phyloP scores from a whole-genome alignment of 495 filamentous ascomycete species.

The Recurvomyces mirabilis region DNA sequence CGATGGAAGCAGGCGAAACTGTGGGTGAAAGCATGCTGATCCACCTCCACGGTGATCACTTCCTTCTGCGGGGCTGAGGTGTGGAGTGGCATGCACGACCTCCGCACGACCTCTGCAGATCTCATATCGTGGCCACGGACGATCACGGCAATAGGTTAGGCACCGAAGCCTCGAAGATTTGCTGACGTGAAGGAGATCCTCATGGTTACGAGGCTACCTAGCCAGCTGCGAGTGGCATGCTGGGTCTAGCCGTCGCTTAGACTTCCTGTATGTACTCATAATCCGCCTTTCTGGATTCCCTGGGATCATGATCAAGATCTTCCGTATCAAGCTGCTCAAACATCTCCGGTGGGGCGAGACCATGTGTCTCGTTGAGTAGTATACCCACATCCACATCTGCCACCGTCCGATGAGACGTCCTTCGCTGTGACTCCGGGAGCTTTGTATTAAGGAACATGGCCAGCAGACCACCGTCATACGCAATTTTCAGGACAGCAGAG shows the following conservation, averaged over 20 bases:
- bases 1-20: neutral
- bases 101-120: too few species aligned
- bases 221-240: too few species aligned
- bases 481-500: slow-evolving; percentile 55
- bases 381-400: slow-evolving; percentile 13
- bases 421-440: slow-evolving; percentile 4
- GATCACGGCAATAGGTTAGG: too few species aligned
- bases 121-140: too few species aligned
- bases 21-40: neutral
- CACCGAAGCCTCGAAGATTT: too few species aligned
- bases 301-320: neutral
- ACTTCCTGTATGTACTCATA: slow-evolving; percentile 1
- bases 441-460: slow-evolving; percentile 44
- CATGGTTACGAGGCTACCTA: too few species aligned
- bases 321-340: neutral
- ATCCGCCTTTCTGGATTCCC: neutral
- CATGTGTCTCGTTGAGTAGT: slow-evolving; percentile 6
- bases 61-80: too few species aligned
- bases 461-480: slow-evolving; percentile 63
- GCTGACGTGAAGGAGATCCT: too few species aligned
- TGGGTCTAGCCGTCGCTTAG: neutral
- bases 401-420: slow-evolving; percentile 3
- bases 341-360: slow-evolving; percentile 1
- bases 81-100: too few species aligned
- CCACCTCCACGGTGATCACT: too few species aligned